Percentiles rank a stretch among this genome's conserved stretches.
These are phyloP conservation scores for Coniferiporia weirii DNA, from an alignment of 1,284 basidiomycete species.

Conservation along the genomic window DNA sequence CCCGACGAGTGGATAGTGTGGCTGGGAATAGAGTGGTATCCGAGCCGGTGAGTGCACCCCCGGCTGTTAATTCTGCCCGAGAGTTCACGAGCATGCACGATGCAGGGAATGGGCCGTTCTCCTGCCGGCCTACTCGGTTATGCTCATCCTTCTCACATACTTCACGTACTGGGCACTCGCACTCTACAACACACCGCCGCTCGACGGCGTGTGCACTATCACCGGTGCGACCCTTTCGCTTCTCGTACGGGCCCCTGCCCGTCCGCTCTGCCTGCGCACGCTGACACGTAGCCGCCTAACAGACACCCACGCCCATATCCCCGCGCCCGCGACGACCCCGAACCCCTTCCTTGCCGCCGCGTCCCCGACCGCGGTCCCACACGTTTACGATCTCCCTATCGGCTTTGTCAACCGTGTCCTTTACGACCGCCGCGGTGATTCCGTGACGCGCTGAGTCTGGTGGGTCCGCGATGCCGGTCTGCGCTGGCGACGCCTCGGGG, in stretches of 20 bases:
- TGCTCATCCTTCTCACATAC: conserved; percentile 73
- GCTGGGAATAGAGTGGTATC: conserved; percentile 79
- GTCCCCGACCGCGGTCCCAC: conserved; percentile 45
- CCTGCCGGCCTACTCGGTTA: conserved; percentile 74
- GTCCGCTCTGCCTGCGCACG: conserved; percentile 11
- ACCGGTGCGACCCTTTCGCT: conserved; percentile 43
- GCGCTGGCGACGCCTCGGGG: too few relatives aligned
- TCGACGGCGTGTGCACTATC: conserved; percentile 60
- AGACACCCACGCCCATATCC: conserved; percentile 54
- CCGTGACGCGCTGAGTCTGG: too few relatives aligned
- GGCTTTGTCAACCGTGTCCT: conserved; percentile 72
- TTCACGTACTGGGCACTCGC: conserved; percentile 74
- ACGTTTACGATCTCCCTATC: conserved; percentile 77
- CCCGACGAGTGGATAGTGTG: conserved; percentile 50
- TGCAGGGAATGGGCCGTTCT: conserved; percentile 81
- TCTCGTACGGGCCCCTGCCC: conserved; percentile 1
- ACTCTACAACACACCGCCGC: conserved; percentile 63
- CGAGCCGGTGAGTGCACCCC: conserved; percentile 58
- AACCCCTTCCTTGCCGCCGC: conserved; percentile 47
- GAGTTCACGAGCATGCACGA: conserved; percentile 7
- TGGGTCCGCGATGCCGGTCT: too few relatives aligned
- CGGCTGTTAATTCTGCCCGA: neutral
- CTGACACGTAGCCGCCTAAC: conserved; percentile 24
- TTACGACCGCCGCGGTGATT: conserved; percentile 32
- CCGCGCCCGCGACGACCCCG: conserved; percentile 24